These are phyloP conservation scores for Dittrichia graveolens DNA, from an alignment of 129 eudicot genomes.

Conservation along the genomic window DNA sequence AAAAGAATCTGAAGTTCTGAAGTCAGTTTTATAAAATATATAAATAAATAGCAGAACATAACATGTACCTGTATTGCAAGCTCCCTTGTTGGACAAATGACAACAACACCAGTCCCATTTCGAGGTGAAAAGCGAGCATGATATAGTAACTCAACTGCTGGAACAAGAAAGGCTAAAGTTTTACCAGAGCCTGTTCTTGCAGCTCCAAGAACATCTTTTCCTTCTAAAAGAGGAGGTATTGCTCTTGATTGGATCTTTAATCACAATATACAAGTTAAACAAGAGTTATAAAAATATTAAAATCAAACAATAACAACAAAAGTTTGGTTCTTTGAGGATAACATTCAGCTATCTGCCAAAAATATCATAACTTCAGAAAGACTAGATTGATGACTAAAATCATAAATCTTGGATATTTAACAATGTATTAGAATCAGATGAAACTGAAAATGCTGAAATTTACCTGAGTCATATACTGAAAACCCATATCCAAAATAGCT, in stretches of 20 bases:
- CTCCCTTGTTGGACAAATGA: constrained; percentile 92
- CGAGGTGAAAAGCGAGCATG: constrained; percentile 63
- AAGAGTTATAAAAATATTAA: not conserved
- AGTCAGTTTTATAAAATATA: not conserved
- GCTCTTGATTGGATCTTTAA: constrained; percentile 74
- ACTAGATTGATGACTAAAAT: no score
- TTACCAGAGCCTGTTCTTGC: constrained; percentile 97
- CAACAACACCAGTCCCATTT: constrained; percentile 85
- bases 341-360: not conserved
- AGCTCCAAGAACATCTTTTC: constrained; percentile 92
- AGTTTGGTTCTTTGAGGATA: not conserved
- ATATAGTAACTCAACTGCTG: constrained; percentile 81
- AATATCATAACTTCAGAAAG: not conserved
- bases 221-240: constrained; percentile 84
- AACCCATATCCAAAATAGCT: constrained; percentile 60
- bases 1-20: no score
- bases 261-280: not conserved
- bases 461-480: constrained; percentile 84
- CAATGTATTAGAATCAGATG: not conserved
- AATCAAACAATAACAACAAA: not conserved
- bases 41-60: not conserved
- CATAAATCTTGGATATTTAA: no score
- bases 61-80: constrained; percentile 90
- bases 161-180: constrained; percentile 84
- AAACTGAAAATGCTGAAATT: not conserved